Base-by-base conservation (phyloP, 2,329 filamentous ascomycete species). In the Fusarium palustre region DNA sequence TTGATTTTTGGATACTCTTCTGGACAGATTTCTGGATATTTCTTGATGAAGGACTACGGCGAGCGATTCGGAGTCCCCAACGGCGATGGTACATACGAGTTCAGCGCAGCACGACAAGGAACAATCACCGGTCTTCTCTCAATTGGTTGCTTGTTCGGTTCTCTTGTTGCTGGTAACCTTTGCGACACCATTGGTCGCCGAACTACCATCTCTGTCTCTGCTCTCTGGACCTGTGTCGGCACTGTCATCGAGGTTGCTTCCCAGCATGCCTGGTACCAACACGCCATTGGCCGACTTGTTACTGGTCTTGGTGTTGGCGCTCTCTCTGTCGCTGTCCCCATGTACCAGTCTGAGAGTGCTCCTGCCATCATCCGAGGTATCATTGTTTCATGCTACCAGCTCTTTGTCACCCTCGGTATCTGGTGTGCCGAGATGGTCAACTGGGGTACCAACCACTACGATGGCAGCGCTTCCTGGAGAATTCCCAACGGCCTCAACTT, bases 341-440 rank as follows among this genome's bases (percentile, higher is more conserved):
- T 92, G 87, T 92, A 92, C 71, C 88, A 91, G 75, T 87, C 85
- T 18, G 90, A 92, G 77, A 88, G 85, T 58, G 86, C 87, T 4
- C 90, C 90, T 0, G 84, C 88, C 64, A 85, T 88, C 61, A 86
- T 92, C 52, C 86, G 90, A 71, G 88, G 88, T 72, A 82, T 88
- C 9, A 82, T 91, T 39, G 85, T 92, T 30, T 84, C 86, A 2
- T 86, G 84, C 53, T 92, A 91, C 77, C 90, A 92, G 80, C 84
- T 92, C 5, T 87, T 91, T 76, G 89, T 92, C 75, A 92, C 90
- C 0, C 81, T 91, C 30, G 90, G 90, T 48, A 91, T 92, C 76
- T 88, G 84, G 82, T 80, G 80, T 25, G 82, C 84, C 38, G 85
- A 87, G 72, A 83, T 86, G 77, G 81, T 87, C 77, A 90, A 91